A percentile compares a stretch with the other conserved stretches of the same genome.
These are phyloP conservation scores for Mycosphaerelloides madeirae DNA, from an alignment of 2,329 filamentous ascomycete genomes.

Conservation along the genomic window DNA sequence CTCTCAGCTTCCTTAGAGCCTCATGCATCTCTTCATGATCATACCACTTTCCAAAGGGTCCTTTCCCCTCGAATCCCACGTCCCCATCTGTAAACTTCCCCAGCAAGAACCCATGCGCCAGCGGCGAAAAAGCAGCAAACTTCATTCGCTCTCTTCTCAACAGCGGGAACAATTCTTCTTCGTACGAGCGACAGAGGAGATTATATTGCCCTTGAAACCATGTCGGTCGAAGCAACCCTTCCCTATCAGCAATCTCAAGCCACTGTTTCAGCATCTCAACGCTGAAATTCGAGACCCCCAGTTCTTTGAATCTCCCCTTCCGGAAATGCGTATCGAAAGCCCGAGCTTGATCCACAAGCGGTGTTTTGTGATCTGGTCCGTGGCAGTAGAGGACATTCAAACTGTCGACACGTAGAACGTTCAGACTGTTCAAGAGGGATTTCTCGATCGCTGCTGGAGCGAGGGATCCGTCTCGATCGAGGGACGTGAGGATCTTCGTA, in stretches of 20 bases:
- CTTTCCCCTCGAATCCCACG: background rate
- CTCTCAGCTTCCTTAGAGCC: constrained; percentile 1
- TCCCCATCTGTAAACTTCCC: constrained; percentile 1
- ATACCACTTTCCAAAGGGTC: background rate
- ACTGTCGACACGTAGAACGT: constrained; percentile 22
- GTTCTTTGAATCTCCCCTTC: constrained; percentile 40
- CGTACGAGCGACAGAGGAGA: constrained; percentile 1
- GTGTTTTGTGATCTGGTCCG: constrained; percentile 42
- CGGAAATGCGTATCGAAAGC: constrained; percentile 44
- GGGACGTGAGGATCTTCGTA: constrained; percentile 25
- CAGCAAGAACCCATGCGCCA: constrained; percentile 6
- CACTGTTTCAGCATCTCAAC: constrained; percentile 34
- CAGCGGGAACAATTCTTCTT: constrained; percentile 3
- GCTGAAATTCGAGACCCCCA: constrained; percentile 43
- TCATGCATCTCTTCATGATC: constrained; percentile 4
- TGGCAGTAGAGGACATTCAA: constrained; percentile 42
- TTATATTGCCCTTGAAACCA: constrained; percentile 12
- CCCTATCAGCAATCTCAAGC: constrained; percentile 3
- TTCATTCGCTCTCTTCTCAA: constrained; percentile 2
- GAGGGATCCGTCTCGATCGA: constrained; percentile 13
- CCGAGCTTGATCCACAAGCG: constrained; percentile 42
- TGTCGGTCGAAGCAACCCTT: constrained; percentile 7
- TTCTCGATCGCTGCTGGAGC: constrained; percentile 21
- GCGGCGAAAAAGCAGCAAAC: constrained; percentile 6
- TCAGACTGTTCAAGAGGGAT: constrained; percentile 22